Conservation (phyloP, 2,329 filamentous ascomycete genomes). For the Lecanicillium sp. region DNA sequence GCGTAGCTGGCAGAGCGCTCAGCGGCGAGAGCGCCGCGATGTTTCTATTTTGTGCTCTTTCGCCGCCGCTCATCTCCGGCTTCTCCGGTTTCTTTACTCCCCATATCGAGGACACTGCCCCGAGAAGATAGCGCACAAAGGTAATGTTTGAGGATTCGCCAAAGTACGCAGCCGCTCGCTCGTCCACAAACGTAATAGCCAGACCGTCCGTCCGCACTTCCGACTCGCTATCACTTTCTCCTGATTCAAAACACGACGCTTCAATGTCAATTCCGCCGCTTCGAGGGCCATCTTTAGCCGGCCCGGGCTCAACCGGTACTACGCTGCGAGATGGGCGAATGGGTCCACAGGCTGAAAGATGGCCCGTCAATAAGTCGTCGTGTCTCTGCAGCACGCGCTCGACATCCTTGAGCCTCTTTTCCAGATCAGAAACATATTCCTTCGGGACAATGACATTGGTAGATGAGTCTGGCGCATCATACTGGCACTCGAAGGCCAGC, state of each 20-base stretch:
- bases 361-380: constrained; percentile 9
- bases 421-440: constrained; percentile 15
- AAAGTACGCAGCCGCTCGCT: constrained; percentile 18
- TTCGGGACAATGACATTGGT: constrained; percentile 16
- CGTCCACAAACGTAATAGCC: constrained; percentile 20
- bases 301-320: neutral
- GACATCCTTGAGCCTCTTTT: constrained; percentile 17
- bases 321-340: neutral
- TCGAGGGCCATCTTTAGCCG: neutral
- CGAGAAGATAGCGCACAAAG: constrained; percentile 19
- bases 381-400: constrained; percentile 17
- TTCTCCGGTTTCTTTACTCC: constrained; percentile 1
- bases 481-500: constrained; percentile 18
- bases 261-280: constrained; percentile 12
- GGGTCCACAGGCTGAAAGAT: constrained; percentile 2
- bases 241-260: constrained; percentile 13
- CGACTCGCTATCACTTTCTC: constrained; percentile 14
- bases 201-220: constrained; percentile 20
- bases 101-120: constrained; percentile 14
- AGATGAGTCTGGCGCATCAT: constrained; percentile 17
- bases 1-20: constrained; percentile 5
- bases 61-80: neutral
- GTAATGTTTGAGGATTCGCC: constrained; percentile 22
- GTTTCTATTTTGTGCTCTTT: neutral
- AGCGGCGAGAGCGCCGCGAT: constrained; percentile 1